phyloP scores from a whole-genome alignment of 257 asterid species.

The Striga asiatica region DNA sequence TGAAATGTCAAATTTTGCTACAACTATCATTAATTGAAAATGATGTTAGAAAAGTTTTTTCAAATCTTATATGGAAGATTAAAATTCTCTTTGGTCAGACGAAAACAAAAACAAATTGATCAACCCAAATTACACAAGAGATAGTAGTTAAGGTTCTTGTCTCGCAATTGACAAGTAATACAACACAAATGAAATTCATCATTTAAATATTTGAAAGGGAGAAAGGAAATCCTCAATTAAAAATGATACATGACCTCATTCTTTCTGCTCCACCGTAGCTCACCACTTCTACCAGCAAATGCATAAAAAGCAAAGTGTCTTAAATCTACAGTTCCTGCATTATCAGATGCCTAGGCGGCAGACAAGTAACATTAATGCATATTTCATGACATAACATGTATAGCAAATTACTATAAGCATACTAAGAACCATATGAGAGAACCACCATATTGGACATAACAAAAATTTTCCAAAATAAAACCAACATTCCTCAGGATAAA shows the following conservation, averaged over 20 bases:
- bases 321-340: conserved; percentile 60
- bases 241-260: conserved; percentile 43
- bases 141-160: neutral
- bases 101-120: neutral
- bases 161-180: neutral
- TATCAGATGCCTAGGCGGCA: conserved; percentile 51
- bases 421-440: neutral
- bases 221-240: neutral
- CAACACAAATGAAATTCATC: conserved; percentile 2
- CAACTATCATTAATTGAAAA: neutral
- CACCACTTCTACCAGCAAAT: conserved; percentile 87
- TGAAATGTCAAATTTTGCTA: neutral
- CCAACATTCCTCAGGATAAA: no score
- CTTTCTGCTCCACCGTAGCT: conserved; percentile 78
- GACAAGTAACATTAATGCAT: conserved; percentile 14
- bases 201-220: neutral
- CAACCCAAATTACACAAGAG: neutral
- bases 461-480: neutral
- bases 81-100: neutral
- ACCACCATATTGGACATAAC: neutral
- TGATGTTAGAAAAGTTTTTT: neutral
- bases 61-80: conserved; percentile 1
- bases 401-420: conserved; percentile 6
- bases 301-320: conserved; percentile 93
- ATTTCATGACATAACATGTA: neutral